Conservation (phyloP, 805 yeast species). For the Scheffersomyces ergatensis region DNA sequence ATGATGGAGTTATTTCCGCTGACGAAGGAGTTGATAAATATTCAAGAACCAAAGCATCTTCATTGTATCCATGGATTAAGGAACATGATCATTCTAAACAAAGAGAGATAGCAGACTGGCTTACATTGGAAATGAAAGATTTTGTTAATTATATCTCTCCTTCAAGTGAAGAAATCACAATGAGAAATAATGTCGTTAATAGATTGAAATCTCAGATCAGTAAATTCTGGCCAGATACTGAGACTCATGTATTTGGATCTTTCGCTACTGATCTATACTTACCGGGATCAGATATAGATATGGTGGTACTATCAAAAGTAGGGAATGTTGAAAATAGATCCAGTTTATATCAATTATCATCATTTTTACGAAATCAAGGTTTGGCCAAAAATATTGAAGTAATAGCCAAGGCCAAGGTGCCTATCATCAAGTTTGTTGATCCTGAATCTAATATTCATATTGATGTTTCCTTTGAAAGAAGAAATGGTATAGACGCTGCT, state of each 20-base stretch:
- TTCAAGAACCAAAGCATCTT: conserved; percentile 21
- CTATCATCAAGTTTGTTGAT: conserved; percentile 89
- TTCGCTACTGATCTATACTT: conserved; percentile 89
- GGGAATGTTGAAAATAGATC: conserved; percentile 62
- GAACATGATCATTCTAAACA: conserved; percentile 76
- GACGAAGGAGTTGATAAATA: conserved; percentile 28
- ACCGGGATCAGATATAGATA: conserved; percentile 95
- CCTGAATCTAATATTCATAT: conserved; percentile 67
- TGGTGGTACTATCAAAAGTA: conserved; percentile 71
- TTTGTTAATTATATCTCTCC: conserved; percentile 87
- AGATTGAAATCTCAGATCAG: conserved; percentile 52
- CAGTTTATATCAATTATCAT: conserved; percentile 69
- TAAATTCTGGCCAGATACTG: conserved; percentile 73
- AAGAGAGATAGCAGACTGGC: conserved; percentile 80
- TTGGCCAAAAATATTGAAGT: conserved; percentile 78
- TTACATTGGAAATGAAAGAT: conserved; percentile 80
- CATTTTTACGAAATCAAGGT: conserved; percentile 57
- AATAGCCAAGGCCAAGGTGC: conserved; percentile 87
- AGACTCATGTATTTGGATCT: conserved; percentile 87
- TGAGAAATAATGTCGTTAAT: conserved; percentile 64
- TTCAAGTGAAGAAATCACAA: conserved; percentile 63
- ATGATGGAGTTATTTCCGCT: conserved; percentile 33
- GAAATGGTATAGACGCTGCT: conserved; percentile 82
- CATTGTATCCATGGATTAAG: conserved; percentile 70
- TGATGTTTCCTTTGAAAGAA: conserved; percentile 86